Conservation (phyloP, 352 stramenopile species). For the Phytophthora macrochlamydospora region DNA sequence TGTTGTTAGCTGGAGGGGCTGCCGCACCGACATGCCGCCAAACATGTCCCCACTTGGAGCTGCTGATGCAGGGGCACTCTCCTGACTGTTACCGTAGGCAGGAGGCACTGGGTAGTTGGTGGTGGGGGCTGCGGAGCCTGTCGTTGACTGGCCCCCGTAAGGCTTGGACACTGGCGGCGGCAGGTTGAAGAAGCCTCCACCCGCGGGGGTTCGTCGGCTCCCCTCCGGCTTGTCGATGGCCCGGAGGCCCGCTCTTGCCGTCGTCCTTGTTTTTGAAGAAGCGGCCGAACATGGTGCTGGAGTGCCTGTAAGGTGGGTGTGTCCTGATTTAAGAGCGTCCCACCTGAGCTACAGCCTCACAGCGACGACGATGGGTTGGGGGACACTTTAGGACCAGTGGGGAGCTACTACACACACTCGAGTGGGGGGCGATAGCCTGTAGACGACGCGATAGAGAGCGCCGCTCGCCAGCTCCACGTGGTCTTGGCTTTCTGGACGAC, state of each 20-base stretch:
- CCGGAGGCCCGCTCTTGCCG: conserved; percentile 59
- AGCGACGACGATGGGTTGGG: too few relatives aligned
- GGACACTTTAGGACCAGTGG: too few relatives aligned
- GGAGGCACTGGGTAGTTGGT: conserved; percentile 21
- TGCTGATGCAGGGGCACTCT: conserved; percentile 15
- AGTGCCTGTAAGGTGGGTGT: too few relatives aligned
- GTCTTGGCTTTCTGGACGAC: too few relatives aligned
- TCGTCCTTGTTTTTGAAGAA: conserved; percentile 90
- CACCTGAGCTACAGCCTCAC: too few relatives aligned
- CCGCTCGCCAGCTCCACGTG: too few relatives aligned
- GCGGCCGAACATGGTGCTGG: conserved; percentile 62
- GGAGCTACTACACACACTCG: too few relatives aligned
- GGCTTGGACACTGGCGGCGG: conserved; percentile 67
- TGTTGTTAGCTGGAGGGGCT: conserved; percentile 22
- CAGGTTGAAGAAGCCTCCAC: conserved; percentile 87
- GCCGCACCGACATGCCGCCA: conserved; percentile 73
- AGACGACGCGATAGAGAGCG: too few relatives aligned
- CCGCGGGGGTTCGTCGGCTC: conserved; percentile 45
- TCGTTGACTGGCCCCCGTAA: conserved; percentile 17
- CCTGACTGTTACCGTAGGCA: conserved; percentile 24
- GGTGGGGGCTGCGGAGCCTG: conserved; percentile 8
- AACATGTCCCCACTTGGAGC: conserved; percentile 62
- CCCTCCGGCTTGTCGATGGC: conserved; percentile 44
- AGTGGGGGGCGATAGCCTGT: too few relatives aligned
- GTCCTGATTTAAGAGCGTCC: too few relatives aligned